Evolutionary conservation across 768 basidiomycete genomes (phyloP), one percentile per base, ranked within the genome.

Genomic region (Kwoniella pini): DNA sequence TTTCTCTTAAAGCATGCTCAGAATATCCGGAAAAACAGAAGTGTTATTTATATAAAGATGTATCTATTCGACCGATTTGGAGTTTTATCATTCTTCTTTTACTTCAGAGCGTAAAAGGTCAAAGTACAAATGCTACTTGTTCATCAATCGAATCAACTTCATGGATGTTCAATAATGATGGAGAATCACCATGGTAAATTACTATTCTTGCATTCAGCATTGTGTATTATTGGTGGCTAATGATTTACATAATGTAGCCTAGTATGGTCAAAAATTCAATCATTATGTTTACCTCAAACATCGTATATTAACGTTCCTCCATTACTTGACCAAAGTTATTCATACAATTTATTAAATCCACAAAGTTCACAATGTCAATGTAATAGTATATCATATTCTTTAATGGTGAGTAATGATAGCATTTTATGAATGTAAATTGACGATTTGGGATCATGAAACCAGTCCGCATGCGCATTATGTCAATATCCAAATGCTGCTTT

Each of bases 101-200:
- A 36, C 33, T 54, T 1, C 39, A 28, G 7, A 21, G 48, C 15
- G 42, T 21, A 27, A 51, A 28, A 26, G 60, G 59, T 0, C 72
- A 74, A 54, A 64, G 54, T n/a, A 70, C 66, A 2, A 71, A 70
- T 49, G 57, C 65, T 1, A 68, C 62, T 0, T 74, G 72, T 46
- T 11, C 19, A 0, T 57, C 27, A 7, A 67, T 48, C 36, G 38
- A 55, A 4, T 58, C 56, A 3, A 72, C 31, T n/a, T 51, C 62
- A 17, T 71, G 65, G 63, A 49, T 74, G 28, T 74, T 74, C 64
- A 70, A 71, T 43, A 19, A 55, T 1, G 54, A 50, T 10, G 63
- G 54, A 11, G 70, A 71, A 42, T 74, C 72, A 12, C 72, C 72
- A 21, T 74, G 72, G 72, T 74, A 39, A 52, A 70, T 66, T 43